Percentiles rank a stretch among this genome's conserved stretches.
phyloP scores from a whole-genome alignment of 176 grass and related monocot species.

The Oryza coarctata region DNA sequence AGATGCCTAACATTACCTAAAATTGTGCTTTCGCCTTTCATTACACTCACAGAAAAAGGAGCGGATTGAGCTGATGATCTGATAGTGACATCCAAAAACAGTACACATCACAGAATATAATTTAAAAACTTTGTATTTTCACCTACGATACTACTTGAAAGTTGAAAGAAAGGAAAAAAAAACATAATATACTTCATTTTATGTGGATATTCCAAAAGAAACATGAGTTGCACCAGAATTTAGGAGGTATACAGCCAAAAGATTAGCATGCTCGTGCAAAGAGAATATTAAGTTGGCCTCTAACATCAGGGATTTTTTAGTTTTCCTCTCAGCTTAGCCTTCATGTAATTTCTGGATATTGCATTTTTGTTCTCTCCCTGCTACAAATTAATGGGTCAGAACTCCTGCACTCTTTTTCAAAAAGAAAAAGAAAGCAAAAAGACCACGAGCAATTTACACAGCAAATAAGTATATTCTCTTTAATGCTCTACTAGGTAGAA shows the following conservation, averaged over 20 bases:
- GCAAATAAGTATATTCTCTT: slow-evolving; percentile 6
- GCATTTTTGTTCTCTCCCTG: neutral
- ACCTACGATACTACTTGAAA: slow-evolving; percentile 12
- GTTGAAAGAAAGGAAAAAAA: neutral
- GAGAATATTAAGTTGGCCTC: neutral
- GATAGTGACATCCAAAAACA: neutral
- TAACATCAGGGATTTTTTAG: neutral
- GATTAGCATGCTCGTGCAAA: slow-evolving; percentile 4
- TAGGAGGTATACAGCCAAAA: neutral
- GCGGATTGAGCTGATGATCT: slow-evolving; percentile 21
- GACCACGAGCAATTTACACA: slow-evolving; percentile 21
- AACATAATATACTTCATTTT: neutral
- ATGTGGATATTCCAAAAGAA: slow-evolving; percentile 2
- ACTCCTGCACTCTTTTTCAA: neutral
- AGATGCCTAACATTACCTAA: slow-evolving; percentile 15
- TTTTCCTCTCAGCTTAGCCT: neutral
- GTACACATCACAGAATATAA: slow-evolving; percentile 3
- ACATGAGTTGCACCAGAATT: slow-evolving; percentile 6
- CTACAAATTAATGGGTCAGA: neutral
- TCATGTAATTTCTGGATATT: neutral
- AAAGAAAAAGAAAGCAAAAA: neutral
- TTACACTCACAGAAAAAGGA: slow-evolving; percentile 3
- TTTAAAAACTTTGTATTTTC: neutral
- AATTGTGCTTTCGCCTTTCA: neutral
- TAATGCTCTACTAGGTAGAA: neutral